phyloP scores from a whole-genome alignment of 352 stramenopile genomes.

The Phytopythium ostracodes region DNA sequence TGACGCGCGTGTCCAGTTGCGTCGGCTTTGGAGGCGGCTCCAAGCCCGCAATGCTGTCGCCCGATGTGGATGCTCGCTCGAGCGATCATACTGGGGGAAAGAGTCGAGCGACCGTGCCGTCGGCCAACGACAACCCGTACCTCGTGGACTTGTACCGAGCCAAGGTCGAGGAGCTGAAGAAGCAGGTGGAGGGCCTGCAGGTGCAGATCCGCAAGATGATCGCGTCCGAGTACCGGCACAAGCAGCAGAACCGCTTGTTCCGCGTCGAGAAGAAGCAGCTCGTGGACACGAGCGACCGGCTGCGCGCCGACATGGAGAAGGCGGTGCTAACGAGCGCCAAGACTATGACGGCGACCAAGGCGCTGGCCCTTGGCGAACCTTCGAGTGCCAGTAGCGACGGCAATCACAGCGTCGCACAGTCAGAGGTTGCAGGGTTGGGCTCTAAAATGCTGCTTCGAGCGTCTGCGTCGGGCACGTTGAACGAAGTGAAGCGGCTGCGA shows the following conservation, averaged over 20 bases:
- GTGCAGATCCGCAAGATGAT: conserved; percentile 81
- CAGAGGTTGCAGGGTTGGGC: not conserved
- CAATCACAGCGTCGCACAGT: not conserved
- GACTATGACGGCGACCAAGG: conserved; percentile 19
- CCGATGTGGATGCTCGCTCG: not conserved
- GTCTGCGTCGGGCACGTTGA: conserved; percentile 9
- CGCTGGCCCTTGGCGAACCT: not conserved
- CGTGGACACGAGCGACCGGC: conserved; percentile 35
- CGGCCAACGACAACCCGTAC: conserved; percentile 51
- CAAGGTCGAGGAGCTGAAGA: conserved; percentile 48
- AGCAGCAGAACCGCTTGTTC: conserved; percentile 61
- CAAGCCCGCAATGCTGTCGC: not conserved
- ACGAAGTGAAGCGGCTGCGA: conserved; percentile 48
- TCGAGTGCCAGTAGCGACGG: not conserved
- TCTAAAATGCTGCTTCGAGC: not conserved
- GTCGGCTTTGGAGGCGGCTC: not conserved
- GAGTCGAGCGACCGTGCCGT: not conserved
- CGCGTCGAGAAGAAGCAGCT: conserved; percentile 44
- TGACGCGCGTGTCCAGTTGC: conserved; percentile 15
- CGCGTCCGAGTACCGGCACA: conserved; percentile 66
- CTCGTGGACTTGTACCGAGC: conserved; percentile 55
- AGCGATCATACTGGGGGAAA: not conserved
- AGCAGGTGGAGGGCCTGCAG: conserved; percentile 54
- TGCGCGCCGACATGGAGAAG: conserved; percentile 45
- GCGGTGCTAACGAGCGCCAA: conserved; percentile 30